These are phyloP conservation scores for Crepidotus variabilis DNA, from an alignment of 768 basidiomycete genomes.

Conservation along the genomic window DNA sequence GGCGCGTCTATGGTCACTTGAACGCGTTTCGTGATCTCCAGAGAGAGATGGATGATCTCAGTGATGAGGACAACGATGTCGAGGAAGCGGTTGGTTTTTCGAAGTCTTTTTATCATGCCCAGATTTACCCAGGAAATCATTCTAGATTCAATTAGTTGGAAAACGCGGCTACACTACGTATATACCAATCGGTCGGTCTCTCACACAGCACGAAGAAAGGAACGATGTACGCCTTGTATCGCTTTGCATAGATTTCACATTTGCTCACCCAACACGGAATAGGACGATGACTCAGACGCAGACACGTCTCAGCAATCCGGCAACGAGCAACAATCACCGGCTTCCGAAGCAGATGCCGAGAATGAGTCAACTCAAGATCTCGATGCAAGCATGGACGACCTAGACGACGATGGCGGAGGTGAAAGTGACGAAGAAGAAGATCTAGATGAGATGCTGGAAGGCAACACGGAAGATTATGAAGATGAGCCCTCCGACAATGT, in stretches of 20 bases:
- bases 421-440: constrained; percentile 41
- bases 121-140: not conserved
- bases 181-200: constrained; percentile 68
- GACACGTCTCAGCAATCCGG: constrained; percentile 38
- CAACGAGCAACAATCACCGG: constrained; percentile 30
- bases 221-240: constrained; percentile 57
- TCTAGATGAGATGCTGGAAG: constrained; percentile 30
- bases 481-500: constrained; percentile 39
- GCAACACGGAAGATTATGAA: constrained; percentile 50
- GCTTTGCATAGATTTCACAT: not conserved
- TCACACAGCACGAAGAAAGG: constrained; percentile 80
- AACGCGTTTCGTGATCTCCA: constrained; percentile 65
- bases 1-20: constrained; percentile 52
- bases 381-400: constrained; percentile 62
- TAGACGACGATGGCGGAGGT: constrained; percentile 42
- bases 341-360: constrained; percentile 46
- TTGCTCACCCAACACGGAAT: constrained; percentile 15
- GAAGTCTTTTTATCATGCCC: too few species aligned
- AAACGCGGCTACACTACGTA: constrained; percentile 66
- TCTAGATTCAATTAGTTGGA: constrained; percentile 54
- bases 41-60: constrained; percentile 79
- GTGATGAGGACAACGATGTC: constrained; percentile 81
- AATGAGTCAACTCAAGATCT: constrained; percentile 49
- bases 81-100: constrained; percentile 61
- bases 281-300: constrained; percentile 49